Evolutionary conservation across 345 rosid species (phyloP).

Genomic region (Lumnitzera racemosa): DNA sequence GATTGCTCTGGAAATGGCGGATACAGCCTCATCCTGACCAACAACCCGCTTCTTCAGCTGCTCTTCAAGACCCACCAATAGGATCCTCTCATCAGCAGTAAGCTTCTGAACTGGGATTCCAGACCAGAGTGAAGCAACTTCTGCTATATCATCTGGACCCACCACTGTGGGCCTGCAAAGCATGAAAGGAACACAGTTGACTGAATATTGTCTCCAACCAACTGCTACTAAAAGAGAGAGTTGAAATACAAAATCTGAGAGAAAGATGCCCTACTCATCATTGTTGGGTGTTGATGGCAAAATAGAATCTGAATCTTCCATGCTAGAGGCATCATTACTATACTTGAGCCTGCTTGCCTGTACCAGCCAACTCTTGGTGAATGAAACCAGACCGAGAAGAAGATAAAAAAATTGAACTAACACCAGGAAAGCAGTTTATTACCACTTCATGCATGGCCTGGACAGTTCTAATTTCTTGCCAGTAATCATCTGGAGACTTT

Average conservation of each 20-base stretch:
- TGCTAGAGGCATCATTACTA: slow-evolving; percentile 30
- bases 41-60: slow-evolving; percentile 68
- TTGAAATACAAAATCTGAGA: not conserved
- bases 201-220: not conserved
- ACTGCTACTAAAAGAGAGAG: no score
- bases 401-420: not conserved
- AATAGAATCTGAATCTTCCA: slow-evolving; percentile 44
- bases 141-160: slow-evolving; percentile 93
- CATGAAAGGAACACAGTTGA: slow-evolving; percentile 15
- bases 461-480: slow-evolving; percentile 96
- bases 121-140: slow-evolving; percentile 89
- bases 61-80: slow-evolving; percentile 73
- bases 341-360: slow-evolving; percentile 43
- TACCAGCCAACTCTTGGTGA: slow-evolving; percentile 37
- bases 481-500: slow-evolving; percentile 79
- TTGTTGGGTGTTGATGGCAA: slow-evolving; percentile 38
- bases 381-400: slow-evolving; percentile 2
- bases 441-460: slow-evolving; percentile 99
- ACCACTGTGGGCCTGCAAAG: slow-evolving; percentile 56
- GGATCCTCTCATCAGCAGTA: slow-evolving; percentile 82
- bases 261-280: slow-evolving; percentile 48
- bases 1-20: slow-evolving; percentile 90
- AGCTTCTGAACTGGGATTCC: slow-evolving; percentile 97
- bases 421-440: slow-evolving; percentile 14
- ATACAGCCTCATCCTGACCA: slow-evolving; percentile 96